These are phyloP conservation scores for Yamadazyma aaseri DNA, from an alignment of 1,139 yeast species.

Conservation along the genomic window DNA sequence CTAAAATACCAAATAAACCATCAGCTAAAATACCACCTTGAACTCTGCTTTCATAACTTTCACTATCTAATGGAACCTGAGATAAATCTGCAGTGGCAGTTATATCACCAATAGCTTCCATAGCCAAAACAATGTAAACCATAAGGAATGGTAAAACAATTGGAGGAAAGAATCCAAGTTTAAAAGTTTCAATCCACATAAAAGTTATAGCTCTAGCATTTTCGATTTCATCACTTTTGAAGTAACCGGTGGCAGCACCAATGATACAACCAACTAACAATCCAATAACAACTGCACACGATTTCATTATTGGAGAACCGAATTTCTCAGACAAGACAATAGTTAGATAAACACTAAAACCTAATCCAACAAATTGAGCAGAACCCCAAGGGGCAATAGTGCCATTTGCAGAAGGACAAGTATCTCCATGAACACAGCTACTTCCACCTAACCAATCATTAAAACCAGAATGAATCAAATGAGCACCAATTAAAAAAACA, in stretches of 20 bases:
- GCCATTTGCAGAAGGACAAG: slow-evolving; percentile 18
- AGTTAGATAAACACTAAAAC: slow-evolving; percentile 70
- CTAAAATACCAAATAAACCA: slow-evolving; percentile 63
- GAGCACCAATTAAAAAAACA: slow-evolving; percentile 72
- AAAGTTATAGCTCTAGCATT: slow-evolving; percentile 80
- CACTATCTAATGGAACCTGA: slow-evolving; percentile 75
- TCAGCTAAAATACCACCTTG: slow-evolving; percentile 90
- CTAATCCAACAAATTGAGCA: slow-evolving; percentile 78
- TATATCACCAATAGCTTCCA: slow-evolving; percentile 88
- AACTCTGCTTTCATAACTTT: slow-evolving; percentile 69
- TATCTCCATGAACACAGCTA: slow-evolving; percentile 48
- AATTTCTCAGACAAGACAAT: slow-evolving; percentile 74
- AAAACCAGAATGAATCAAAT: slow-evolving; percentile 65
- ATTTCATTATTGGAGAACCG: slow-evolving; percentile 89
- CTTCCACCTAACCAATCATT: slow-evolving; percentile 84
- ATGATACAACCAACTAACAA: slow-evolving; percentile 81
- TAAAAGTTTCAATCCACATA: slow-evolving; percentile 82
- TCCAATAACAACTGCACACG: slow-evolving; percentile 83
- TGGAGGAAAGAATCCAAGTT: slow-evolving; percentile 70
- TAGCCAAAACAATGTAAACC: slow-evolving; percentile 70
- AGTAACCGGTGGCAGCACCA: slow-evolving; percentile 85
- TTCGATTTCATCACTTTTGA: slow-evolving; percentile 50
- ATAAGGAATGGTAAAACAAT: slow-evolving; percentile 78
- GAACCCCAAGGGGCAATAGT: slow-evolving; percentile 66
- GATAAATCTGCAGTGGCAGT: slow-evolving; percentile 90